Conservation (phyloP, 179 eudicot species). For the Monotropa hypopitys region DNA sequence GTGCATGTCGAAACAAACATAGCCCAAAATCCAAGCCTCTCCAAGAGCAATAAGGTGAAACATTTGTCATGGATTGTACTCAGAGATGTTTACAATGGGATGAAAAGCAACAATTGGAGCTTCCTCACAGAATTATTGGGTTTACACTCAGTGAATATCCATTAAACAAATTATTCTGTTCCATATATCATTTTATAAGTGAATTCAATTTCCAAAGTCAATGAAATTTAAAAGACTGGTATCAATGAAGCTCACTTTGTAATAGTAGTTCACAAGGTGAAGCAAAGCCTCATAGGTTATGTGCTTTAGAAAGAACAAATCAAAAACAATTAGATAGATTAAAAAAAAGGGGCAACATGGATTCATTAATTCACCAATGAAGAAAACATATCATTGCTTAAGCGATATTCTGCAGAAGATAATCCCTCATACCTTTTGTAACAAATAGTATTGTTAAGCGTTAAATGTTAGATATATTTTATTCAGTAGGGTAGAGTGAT, state of each 20-base stretch:
- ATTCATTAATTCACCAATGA: neutral
- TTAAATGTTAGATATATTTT: too few relatives aligned
- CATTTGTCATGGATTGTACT: neutral
- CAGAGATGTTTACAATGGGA: neutral
- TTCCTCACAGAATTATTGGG: neutral
- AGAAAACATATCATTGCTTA: neutral
- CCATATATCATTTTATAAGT: neutral
- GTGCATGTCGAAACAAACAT: neutral
- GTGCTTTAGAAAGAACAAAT: neutral
- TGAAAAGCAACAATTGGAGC: neutral
- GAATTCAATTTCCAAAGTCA: neutral
- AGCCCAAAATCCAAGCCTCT: neutral
- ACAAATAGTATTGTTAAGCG: neutral
- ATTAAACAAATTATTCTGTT: neutral
- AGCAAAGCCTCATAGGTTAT: neutral
- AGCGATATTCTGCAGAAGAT: neutral
- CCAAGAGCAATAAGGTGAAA: constrained; percentile 5
- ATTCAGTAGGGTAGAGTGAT: too few relatives aligned
- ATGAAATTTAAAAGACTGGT: neutral
- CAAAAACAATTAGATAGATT: neutral
- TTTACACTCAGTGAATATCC: neutral
- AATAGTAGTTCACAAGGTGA: neutral
- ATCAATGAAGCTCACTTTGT: neutral
- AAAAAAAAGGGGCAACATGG: neutral
- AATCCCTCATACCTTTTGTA: neutral